phyloP scores from a whole-genome alignment of 257 asterid genomes.

The Scutellaria baicalensis region DNA sequence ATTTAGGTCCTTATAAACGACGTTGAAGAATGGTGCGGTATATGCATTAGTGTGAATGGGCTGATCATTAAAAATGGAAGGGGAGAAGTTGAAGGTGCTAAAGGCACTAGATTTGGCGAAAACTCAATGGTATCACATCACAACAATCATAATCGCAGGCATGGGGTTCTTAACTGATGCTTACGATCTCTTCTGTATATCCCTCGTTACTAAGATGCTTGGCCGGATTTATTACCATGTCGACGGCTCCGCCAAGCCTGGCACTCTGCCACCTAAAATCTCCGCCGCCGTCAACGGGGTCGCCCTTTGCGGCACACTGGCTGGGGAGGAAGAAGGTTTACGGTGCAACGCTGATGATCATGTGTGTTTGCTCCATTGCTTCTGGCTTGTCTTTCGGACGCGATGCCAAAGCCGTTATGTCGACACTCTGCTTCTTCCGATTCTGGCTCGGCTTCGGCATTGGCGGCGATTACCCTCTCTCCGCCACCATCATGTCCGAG shows the following conservation, averaged over 20 bases:
- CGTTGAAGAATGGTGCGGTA: too few relatives aligned
- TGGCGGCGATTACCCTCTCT: too few relatives aligned
- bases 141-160: constrained; percentile 43
- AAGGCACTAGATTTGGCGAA: constrained; percentile 37
- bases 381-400: too few relatives aligned
- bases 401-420: too few relatives aligned
- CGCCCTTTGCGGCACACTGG: constrained; percentile 29
- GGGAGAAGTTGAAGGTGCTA: background rate
- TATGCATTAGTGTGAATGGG: too few relatives aligned
- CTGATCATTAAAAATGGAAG: too few relatives aligned
- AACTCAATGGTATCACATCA: constrained; percentile 51
- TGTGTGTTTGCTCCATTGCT: constrained; percentile 36
- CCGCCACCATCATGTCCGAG: too few relatives aligned
- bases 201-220: constrained; percentile 40
- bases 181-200: constrained; percentile 30
- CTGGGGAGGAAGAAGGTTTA: constrained; percentile 37
- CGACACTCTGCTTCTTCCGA: too few relatives aligned
- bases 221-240: too few relatives aligned
- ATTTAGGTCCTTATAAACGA: too few relatives aligned
- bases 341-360: constrained; percentile 32
- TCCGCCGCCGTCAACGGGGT: constrained; percentile 46
- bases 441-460: too few relatives aligned
- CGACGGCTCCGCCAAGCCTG: constrained; percentile 30
- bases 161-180: constrained; percentile 51
- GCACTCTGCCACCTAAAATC: constrained; percentile 41